Percentiles rank a stretch among this genome's conserved stretches.
These are phyloP conservation scores for Lumnitzera littorea DNA, from an alignment of 345 rosid species.

Conservation along the genomic window DNA sequence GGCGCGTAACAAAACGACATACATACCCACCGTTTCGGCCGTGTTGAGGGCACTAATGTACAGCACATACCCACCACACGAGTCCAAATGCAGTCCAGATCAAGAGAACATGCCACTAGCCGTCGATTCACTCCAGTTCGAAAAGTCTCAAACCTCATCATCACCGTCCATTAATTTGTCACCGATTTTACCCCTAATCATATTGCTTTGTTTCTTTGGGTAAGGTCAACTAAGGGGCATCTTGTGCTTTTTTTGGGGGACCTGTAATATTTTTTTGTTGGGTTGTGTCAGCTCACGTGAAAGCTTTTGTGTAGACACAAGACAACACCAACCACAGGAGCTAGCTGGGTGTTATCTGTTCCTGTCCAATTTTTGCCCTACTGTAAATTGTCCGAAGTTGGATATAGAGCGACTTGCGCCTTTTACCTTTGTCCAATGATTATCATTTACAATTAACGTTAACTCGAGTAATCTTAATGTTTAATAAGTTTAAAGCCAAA, in stretches of 20 bases:
- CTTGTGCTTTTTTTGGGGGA: conserved; percentile 2
- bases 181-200: conserved; percentile 28
- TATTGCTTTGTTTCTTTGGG: conserved; percentile 16
- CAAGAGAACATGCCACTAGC: conserved; percentile 99
- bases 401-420: too few relatives aligned
- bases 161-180: conserved; percentile 11
- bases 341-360: too few relatives aligned
- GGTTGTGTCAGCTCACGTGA: too few relatives aligned
- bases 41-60: conserved; percentile 90
- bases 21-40: conserved; percentile 99
- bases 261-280: background rate
- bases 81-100: conserved; percentile 89
- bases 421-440: too few relatives aligned
- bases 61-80: conserved; percentile 69
- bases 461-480: too few relatives aligned
- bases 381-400: too few relatives aligned
- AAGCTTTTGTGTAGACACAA: too few relatives aligned
- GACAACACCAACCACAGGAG: too few relatives aligned
- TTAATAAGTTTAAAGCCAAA: too few relatives aligned
- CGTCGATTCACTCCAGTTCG: conserved; percentile 90
- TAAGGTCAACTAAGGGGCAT: conserved; percentile 3
- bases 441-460: too few relatives aligned
- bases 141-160: conserved; percentile 39
- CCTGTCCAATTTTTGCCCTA: too few relatives aligned
- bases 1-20: conserved; percentile 87